Base-by-base conservation (phyloP, 805 yeast genomes). In the Tetrapisispora arboricola region DNA sequence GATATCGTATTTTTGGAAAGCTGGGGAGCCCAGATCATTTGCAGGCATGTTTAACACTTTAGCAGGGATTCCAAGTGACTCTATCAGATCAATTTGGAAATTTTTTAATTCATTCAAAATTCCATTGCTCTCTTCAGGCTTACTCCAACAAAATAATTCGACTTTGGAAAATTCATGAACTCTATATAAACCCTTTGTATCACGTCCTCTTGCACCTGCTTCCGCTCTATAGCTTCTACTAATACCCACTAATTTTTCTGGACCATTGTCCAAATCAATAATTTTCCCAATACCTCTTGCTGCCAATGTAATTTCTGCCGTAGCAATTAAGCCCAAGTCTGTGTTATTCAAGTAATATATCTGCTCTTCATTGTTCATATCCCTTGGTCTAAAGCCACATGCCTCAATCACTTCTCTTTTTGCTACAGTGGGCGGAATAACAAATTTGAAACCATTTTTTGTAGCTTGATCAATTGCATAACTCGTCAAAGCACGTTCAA, bases 131-230 rank as follows among this genome's bases (percentile, higher is more conserved):
- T 60, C 59, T 11, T 68, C 70, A 0, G 64, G 55, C 35, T 61
- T 44, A 10, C 73, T 61, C 95, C 92, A 80, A 45, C 80, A 79
- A 53, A 90, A 92, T 40, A 92, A 63, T 58, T 92, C 98, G 1
- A 92, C 95, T 59, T 92, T 92, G 10, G 94, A 84, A 60, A 92
- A 92, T 63, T 92, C 98, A 57, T 92, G 98, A 19, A 92, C 96
- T 32, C 98, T 68, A 51, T 92, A 92, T 1, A 92, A 66, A 0
- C 98, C 98, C 51, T 80, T 78, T 0, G 96, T 86, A 49, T 86
- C 96, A 48, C 75, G 76, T 2, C 98, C 98, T 42, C 95, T 73
- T 1, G 97, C 92, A 2, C 97, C 98, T 0, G 98, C 98, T 58
- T 92, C 98, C 0, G 96, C 95, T 46, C 98, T 70, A 56, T 79